Evolutionary conservation across 2,329 filamentous ascomycete species (phyloP).

Genomic region (Clarireedia homoeocarpa): DNA sequence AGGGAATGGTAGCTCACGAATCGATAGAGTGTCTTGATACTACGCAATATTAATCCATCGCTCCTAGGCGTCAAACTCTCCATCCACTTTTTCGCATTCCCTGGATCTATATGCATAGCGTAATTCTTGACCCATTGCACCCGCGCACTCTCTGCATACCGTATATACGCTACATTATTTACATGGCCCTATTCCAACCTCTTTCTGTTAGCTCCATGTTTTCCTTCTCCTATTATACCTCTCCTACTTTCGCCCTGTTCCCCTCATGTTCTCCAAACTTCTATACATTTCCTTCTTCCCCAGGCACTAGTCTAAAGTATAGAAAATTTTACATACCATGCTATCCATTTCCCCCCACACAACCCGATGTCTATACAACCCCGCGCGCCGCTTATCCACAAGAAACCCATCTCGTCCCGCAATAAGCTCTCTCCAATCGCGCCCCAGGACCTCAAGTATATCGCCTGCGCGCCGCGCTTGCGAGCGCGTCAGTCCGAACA

Average conservation of each 20-base stretch:
- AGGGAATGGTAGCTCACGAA: conserved; percentile 50
- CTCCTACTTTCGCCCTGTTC: too few relatives aligned
- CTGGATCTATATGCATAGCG: conserved; percentile 52
- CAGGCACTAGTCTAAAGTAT: neutral
- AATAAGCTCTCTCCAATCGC: conserved; percentile 63
- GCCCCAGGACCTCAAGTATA: conserved; percentile 52
- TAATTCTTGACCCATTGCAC: conserved; percentile 73
- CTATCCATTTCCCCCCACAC: conserved; percentile 79
- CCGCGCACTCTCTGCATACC: conserved; percentile 74
- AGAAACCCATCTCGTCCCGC: conserved; percentile 72
- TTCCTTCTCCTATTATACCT: neutral
- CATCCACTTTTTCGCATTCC: conserved; percentile 55
- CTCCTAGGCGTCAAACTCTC: conserved; percentile 59
- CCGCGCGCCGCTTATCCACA: conserved; percentile 51
- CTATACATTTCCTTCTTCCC: neutral
- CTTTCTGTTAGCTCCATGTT: too few relatives aligned
- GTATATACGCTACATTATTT: conserved; percentile 78
- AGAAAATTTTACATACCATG: conserved; percentile 39
- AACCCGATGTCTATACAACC: conserved; percentile 59
- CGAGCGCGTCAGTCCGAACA: conserved; percentile 55
- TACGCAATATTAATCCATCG: conserved; percentile 69
- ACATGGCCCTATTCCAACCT: conserved; percentile 55
- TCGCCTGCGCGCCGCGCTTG: conserved; percentile 51
- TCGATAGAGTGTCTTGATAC: conserved; percentile 78
- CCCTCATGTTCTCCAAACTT: too few relatives aligned